Base-by-base conservation (phyloP, 108 stramenopile genomes). In the Nitzschia inconspicua region DNA sequence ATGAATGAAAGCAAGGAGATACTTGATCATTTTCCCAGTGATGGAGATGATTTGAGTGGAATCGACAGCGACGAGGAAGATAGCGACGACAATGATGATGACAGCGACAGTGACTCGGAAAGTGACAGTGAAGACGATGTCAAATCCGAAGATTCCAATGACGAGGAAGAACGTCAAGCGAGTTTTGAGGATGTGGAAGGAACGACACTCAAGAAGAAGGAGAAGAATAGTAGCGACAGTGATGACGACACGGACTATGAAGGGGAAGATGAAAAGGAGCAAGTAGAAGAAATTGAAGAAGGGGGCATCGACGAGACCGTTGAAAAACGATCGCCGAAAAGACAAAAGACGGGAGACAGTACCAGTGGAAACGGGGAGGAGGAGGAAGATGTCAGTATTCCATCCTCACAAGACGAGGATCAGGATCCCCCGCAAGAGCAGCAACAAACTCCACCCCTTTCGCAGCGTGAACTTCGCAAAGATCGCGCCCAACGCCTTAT, bases 21-120 rank as follows among this genome's bases (percentile, higher is more conserved):
- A 20, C 66, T 73, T 24, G 85, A 86, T 22, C 58, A 72, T 18
- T 13, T 78, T 71, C 84, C 82, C 10, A 79, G 77, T 32, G 91
- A 93, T 77, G 91, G 91, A 11, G 91, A 93, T 54, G 70, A 89
- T 70, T 58, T 93, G 52, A 86, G 84, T 68, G 91, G 85, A 14
- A n/a, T n/a, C n/a, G n/a, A n/a, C n/a, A n/a, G n/a, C n/a, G 65
- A 78, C 19, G 85, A 80, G 28, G 47, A 36, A 23, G 60, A 44
- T 20, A 53, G 62, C 34, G 63, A 42, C 4, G 58, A 62, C 24
- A 73, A 70, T 2, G 63, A 68, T 26, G 73, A 66, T n/a, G 80
- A 76, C 25, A 70, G 61, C 36, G 65, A 66, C 23, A 44, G 57
- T 16, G 65, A 61, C 31, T 54, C 47, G 40, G 76, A 66, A 40